Percentiles rank a stretch among this genome's conserved stretches.
phyloP scores from a whole-genome alignment of 148 eudicot genomes.

The Tetragonia tetragonoides region DNA sequence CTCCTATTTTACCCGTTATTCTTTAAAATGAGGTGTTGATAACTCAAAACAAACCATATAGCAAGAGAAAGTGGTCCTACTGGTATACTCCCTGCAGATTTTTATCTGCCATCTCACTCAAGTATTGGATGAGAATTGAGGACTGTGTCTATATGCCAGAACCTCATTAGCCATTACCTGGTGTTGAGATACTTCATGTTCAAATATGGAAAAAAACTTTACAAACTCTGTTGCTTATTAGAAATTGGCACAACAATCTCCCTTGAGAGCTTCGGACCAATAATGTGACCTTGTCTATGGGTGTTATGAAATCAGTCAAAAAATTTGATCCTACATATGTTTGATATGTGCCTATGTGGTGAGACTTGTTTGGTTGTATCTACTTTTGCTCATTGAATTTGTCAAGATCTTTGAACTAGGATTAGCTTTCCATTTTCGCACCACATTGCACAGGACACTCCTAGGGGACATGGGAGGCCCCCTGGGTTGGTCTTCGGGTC shows the following conservation, averaged over 20 bases:
- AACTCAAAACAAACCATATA: background rate
- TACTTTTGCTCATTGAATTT: constrained; percentile 3
- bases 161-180: background rate
- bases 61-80: background rate
- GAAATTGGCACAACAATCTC: background rate
- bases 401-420: background rate
- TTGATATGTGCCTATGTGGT: background rate
- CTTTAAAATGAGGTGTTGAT: background rate
- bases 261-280: background rate
- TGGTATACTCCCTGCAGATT: background rate
- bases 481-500: no score
- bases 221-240: background rate
- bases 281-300: background rate
- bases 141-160: background rate
- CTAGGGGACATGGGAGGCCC: no score
- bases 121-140: background rate
- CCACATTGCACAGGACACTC: no score
- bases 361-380: background rate
- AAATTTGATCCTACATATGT: no score
- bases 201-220: background rate
- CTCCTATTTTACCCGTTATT: background rate
- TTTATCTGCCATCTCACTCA: background rate
- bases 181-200: background rate
- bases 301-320: background rate
- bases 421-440: background rate